These are phyloP conservation scores for Miamiensis avidus DNA, from an alignment of 169 alveolate genomes.

Conservation along the genomic window DNA sequence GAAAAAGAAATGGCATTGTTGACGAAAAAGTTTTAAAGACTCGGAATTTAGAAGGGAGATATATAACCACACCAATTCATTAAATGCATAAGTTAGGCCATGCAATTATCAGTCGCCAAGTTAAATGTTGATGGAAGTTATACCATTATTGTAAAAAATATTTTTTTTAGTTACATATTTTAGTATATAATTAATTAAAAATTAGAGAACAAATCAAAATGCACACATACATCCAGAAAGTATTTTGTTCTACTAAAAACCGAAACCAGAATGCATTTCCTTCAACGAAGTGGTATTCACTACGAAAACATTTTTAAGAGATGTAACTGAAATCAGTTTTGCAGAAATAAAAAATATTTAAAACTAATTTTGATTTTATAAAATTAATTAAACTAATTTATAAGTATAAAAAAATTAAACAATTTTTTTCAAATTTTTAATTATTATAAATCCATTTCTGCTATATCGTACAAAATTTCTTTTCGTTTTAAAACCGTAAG, in stretches of 20 bases:
- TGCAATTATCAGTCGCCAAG: constrained; percentile 59
- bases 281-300: constrained; percentile 90
- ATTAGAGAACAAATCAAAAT: constrained; percentile 40
- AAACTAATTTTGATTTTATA: constrained; percentile 3
- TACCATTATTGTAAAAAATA: constrained; percentile 42
- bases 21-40: neutral
- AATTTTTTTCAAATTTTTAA: too few relatives aligned
- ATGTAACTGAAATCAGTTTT: constrained; percentile 67
- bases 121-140: constrained; percentile 55
- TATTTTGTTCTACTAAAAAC: constrained; percentile 49
- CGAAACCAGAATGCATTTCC: constrained; percentile 80
- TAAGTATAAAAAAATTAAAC: too few relatives aligned
- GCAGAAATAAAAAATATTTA: constrained; percentile 8
- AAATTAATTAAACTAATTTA: too few relatives aligned
- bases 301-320: constrained; percentile 85
- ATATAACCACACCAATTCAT: constrained; percentile 25
- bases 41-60: neutral
- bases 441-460: too few relatives aligned
- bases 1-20: constrained; percentile 1
- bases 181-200: constrained; percentile 6
- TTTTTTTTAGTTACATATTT: too few relatives aligned
- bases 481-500: too few relatives aligned
- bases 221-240: constrained; percentile 80
- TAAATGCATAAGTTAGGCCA: constrained; percentile 62
- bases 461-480: too few relatives aligned